Evolutionary conservation across 2,329 filamentous ascomycete species (phyloP).

Genomic region (Fusarium ambrosium): DNA sequence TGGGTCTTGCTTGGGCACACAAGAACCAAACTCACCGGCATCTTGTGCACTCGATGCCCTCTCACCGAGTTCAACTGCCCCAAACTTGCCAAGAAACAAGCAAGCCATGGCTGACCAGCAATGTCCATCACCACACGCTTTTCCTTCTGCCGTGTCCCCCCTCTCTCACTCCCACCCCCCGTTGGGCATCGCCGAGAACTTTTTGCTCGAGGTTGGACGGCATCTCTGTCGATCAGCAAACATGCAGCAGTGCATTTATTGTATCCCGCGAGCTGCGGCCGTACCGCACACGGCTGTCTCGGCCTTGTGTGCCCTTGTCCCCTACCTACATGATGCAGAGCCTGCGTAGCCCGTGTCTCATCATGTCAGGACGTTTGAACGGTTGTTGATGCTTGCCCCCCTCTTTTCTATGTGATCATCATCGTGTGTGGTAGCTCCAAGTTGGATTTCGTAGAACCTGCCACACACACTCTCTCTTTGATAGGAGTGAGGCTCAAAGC

Average conservation of each 20-base stretch:
- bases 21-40: not conserved
- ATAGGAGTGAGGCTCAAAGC: conserved; percentile 24
- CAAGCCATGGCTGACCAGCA: not conserved
- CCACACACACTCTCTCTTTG: conserved; percentile 1
- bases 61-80: not conserved
- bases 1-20: not conserved
- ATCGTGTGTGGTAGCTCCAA: not conserved
- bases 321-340: conserved; percentile 6
- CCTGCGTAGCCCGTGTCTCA: conserved; percentile 24
- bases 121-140: not conserved
- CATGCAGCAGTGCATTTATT: conserved; percentile 26
- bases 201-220: conserved; percentile 15
- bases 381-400: not conserved
- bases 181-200: not conserved
- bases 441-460: conserved; percentile 19
- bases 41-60: not conserved
- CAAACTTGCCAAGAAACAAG: not conserved
- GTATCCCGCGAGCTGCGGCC: conserved; percentile 18
- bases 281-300: conserved; percentile 7
- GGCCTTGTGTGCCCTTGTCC: conserved; percentile 13
- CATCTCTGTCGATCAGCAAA: conserved; percentile 32
- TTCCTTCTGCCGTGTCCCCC: conserved; percentile 2
- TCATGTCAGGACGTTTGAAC: conserved; percentile 10
- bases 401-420: not conserved
- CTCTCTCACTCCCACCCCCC: not conserved